Base-by-base conservation (phyloP, 2,329 filamentous ascomycete species). In the Cordyceps tenuipes region DNA sequence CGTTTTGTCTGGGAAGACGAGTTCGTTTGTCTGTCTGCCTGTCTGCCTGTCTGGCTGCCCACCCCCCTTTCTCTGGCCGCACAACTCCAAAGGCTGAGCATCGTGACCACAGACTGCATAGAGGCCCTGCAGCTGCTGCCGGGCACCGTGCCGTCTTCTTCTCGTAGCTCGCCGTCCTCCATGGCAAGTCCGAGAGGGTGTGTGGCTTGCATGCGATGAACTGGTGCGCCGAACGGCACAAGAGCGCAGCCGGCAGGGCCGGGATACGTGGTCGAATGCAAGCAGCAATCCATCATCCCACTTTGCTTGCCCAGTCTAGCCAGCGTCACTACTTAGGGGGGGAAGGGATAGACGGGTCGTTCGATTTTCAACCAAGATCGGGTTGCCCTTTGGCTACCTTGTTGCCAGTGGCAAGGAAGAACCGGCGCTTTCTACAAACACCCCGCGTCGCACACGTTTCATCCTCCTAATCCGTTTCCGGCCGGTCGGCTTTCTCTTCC, bases 401-500 rank as follows among this genome's bases (percentile, higher is more conserved):
- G 17, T 2, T 43, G 43, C 19, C 17, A 21, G 43, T 44, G 43
- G 39, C 39, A 41, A 36, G 34, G 39, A 10, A 39, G 36, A 10
- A 15, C 13, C 17, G 39, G 39, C 13, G n/a, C 21, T 47, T 47
- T 4, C 9, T 21, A 23, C 21, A 19, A 47, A 5, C 34, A 36
- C 34, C 34, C 44, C 44, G 19, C 21, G 19, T 5, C 17, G 34
- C 21, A 12, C 53, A 23, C 34, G 55, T 50, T 50, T 31, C 55
- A 31, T 57, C 34, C 46, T 57, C 34, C 46, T 57, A 50, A 29
- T 50, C 55, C 34, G 47, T 49, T 57, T 50, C 46, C 46, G 46
- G 55, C 6, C n/a, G n/a, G n/a, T n/a, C 3, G 29, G 2, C n/a
- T 56, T 47, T 17, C 48, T 34, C 23, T 19, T 51, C 13, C 9